A percentile compares a stretch with the other conserved stretches of the same genome.
Conservation (phyloP, 495 filamentous ascomycete genomes). For the Ramalina intermedia region DNA sequence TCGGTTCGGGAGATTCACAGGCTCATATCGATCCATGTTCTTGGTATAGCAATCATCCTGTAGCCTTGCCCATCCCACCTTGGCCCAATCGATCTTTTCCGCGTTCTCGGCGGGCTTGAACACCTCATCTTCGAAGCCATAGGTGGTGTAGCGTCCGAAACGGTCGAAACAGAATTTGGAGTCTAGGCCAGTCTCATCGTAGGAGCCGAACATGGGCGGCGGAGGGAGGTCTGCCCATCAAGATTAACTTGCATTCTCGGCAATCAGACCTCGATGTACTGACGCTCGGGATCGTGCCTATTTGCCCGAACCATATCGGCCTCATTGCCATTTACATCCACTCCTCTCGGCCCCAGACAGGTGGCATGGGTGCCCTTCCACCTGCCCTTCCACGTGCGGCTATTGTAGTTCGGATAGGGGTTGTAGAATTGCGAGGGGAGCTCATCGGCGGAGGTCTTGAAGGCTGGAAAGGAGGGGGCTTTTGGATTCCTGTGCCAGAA, state of each 20-base stretch:
- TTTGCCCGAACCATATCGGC: slow-evolving; percentile 35
- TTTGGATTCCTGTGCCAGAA: slow-evolving; percentile 2
- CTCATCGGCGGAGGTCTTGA: slow-evolving; percentile 4
- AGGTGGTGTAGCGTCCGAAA: slow-evolving; percentile 36
- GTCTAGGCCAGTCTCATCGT: slow-evolving; percentile 32
- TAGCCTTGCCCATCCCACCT: slow-evolving; percentile 54
- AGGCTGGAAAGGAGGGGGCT: slow-evolving; percentile 3
- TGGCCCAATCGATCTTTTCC: slow-evolving; percentile 42
- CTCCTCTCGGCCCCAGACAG: slow-evolving; percentile 34
- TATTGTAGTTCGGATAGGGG: slow-evolving; percentile 39
- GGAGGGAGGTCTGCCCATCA: slow-evolving; percentile 24
- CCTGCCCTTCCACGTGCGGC: slow-evolving; percentile 24
- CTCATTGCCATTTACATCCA: slow-evolving; percentile 25
- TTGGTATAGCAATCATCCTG: slow-evolving; percentile 46
- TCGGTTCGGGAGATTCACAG: not conserved
- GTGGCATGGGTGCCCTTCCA: slow-evolving; percentile 29
- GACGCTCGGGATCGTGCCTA: slow-evolving; percentile 20
- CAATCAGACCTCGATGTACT: not conserved
- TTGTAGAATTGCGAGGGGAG: slow-evolving; percentile 22
- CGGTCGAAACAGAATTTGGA: slow-evolving; percentile 38
- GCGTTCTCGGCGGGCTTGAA: slow-evolving; percentile 12
- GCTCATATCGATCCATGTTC: slow-evolving; percentile 46
- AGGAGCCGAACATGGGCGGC: slow-evolving; percentile 30
- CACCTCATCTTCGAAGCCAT: slow-evolving; percentile 30
- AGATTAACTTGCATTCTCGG: not conserved